These are phyloP conservation scores for Phaeosphaeriaceae sp. DNA, from an alignment of 2,329 filamentous ascomycete genomes.

Conservation along the genomic window DNA sequence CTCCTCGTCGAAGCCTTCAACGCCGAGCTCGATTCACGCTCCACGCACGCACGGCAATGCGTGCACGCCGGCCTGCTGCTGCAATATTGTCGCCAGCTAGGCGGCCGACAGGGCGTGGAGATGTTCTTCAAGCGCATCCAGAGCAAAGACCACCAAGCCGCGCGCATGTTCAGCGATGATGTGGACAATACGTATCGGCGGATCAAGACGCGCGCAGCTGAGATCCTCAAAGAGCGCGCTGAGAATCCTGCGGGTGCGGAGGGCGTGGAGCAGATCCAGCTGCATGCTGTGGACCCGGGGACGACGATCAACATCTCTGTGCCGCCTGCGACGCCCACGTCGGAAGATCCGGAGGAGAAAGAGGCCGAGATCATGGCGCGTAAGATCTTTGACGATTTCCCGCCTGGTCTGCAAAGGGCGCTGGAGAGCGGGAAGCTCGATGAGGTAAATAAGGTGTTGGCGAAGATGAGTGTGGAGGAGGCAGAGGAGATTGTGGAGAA, in stretches of 20 bases:
- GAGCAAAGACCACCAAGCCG: slow-evolving; percentile 85
- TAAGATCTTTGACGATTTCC: slow-evolving; percentile 82
- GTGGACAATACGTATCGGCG: slow-evolving; percentile 85
- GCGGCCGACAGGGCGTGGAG: slow-evolving; percentile 84
- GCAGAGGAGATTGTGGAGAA: slow-evolving; percentile 85
- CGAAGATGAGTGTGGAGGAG: slow-evolving; percentile 86
- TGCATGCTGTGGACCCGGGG: slow-evolving; percentile 92
- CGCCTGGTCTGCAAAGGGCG: slow-evolving; percentile 79
- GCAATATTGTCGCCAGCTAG: slow-evolving; percentile 92
- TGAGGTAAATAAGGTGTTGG: slow-evolving; percentile 84
- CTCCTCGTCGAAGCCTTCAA: slow-evolving; percentile 92
- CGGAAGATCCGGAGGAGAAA: slow-evolving; percentile 61
- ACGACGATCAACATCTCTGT: slow-evolving; percentile 90
- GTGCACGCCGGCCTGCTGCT: slow-evolving; percentile 92
- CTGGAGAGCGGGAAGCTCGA: slow-evolving; percentile 90
- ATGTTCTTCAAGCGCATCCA: slow-evolving; percentile 98
- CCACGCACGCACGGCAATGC: slow-evolving; percentile 81
- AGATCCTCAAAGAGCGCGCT: slow-evolving; percentile 70
- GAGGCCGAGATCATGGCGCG: slow-evolving; percentile 66
- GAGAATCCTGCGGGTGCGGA: slow-evolving; percentile 59
- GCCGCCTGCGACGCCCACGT: slow-evolving; percentile 64
- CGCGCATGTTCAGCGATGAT: slow-evolving; percentile 90
- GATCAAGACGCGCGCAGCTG: slow-evolving; percentile 77
- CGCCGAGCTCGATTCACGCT: slow-evolving; percentile 76
- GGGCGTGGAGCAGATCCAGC: slow-evolving; percentile 93